Base-by-base conservation (phyloP, 2,329 filamentous ascomycete species). In the Venturiaceae sp. region DNA sequence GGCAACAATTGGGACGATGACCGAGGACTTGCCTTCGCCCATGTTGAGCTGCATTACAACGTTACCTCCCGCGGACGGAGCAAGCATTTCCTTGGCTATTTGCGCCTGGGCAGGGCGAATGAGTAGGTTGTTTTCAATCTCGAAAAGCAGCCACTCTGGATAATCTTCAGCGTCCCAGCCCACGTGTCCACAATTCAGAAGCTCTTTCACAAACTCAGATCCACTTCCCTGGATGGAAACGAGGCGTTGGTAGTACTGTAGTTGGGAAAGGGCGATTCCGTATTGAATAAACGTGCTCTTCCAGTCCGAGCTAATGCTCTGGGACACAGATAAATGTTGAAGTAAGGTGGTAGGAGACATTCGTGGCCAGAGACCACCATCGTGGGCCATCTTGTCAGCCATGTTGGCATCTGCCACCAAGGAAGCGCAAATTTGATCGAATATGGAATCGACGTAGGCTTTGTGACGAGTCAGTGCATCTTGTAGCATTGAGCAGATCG, bases 1-100 rank as follows among this genome's bases (percentile, higher is more conserved):
- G 0, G 79, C 78, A 0, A 84, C 76, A 5, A 85, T 82, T 0
- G 84, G 86, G 0, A 86, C 76, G 53, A 91, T 88, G 1, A 88
- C 81, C 0, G 85, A 86, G 0, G 81, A 83, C 67, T 84, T 85
- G 23, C 44, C 44, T 30, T 50, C 44, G 0, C 83, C 83, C 82
- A 86, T 85, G 62, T 85, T 85, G 72, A 85, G 76, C 60, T 86
- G 83, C 5, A 85, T 62, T 0, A 85, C 79, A 0, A 80, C 81
- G 60, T 84, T 85, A 0, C 66, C 62, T 0, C 69, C 69, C 0
- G 77, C 80, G 0, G 64, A 58, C 0, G 84, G 83, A 0, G 67
- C 68, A 1, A 84, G 81, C 33, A 80, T 86, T 0, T 80, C 80
- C 1, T 69, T 63, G 0, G 83, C 83, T 19, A 87, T 83, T 14